Evolutionary conservation across 306 rosid genomes (phyloP), one percentile per base, ranked within the genome.

Genomic region (Corylus avellana): DNA sequence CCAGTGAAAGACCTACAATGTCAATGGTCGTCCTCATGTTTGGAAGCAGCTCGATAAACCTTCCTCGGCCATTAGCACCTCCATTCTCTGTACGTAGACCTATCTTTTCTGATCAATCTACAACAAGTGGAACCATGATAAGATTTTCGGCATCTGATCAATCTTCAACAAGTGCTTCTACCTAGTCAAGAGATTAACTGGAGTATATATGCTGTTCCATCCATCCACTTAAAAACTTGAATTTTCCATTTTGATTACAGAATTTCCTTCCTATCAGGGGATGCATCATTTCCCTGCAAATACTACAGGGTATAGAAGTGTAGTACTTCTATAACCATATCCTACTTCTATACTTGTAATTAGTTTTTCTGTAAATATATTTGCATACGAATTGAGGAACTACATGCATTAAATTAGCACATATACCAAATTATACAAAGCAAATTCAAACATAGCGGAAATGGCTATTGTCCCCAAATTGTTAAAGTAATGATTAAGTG

Each of bases 1-100:
- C 51, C 8, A 39, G 1, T 5, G 4, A 68, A 10, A 70, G 84
- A 55, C 84, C 81, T 8, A 68, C 79, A 4, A 73, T 80, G 77
- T 29, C 74, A 55, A 27, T 73, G 0, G 74, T 80, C 0, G 74
- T 58, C 56, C 54, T 63, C 4, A 67, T 80, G 84, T 77, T 80
- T 25, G 71, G 63, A 55, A 75, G 84, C 50, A 10, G 18, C 12
- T 78, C 71, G 9, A 62, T 68, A 18, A 74, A 72, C 49, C 79
- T 80, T 8, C 76, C 79, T 12, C 2, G 22, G 22, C 80, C 79
- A 10, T 56, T 29, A 46, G 18, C 48, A 48, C 75, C 84, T 29
- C 70, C 76, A 17, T 75, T 80, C 62, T 80, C 73, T 42, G 39
- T 17, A 14, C 10, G 32, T 25, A 80, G 72, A 35, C n/a, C 18